Evolutionary conservation across 2,329 filamentous ascomycete genomes (phyloP), one percentile per base, ranked within the genome.

Genomic region (Diaporthe caulivora): DNA sequence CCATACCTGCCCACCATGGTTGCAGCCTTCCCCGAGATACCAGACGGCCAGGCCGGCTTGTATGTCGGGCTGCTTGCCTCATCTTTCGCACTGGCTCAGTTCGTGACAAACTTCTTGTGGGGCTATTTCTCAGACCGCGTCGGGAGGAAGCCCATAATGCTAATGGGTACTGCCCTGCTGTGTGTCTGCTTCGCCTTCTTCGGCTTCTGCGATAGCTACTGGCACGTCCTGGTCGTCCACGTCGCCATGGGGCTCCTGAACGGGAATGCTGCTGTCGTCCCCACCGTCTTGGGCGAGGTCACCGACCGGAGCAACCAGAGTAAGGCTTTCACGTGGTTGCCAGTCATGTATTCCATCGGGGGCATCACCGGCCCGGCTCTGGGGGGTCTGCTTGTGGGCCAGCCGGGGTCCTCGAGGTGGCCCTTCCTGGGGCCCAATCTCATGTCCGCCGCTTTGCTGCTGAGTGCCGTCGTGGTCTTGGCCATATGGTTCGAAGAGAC

Each of bases 1-100:
- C 97, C 97, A 1, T 99, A 99, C 82, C 90, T 99, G 1, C 97
- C 97, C 0, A 91, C 95, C 78, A 98, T 99, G 96, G 92, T 95
- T 1, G 90, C 91, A 29, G 92, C 91, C 1, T 98, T 98, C 81
- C 93, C 94, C 1, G 94, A 94, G 75, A 92, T 98, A 26, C 89
- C 93, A 26, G 83, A 88, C 1, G 87, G 86, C 8, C 86, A 95
- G 78, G 92, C 93, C 42, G 97, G 96, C 1, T 81, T 98, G 54
- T 98, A 97, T 80, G 95, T 98, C 0, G 97, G 97, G 18, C 87
- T 95, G 60, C 92, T 98, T 62, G 97, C 96, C 1, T 98, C 95
- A 10, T 90, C 94, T 0, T 99, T 99, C 81, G 97, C 97, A 4
- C 85, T 98, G 73, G 96, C 97, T 15, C 97, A 99, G 83, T 92